A percentile compares a stretch with the other conserved stretches of the same genome.
Evolutionary conservation across 2,329 filamentous ascomycete genomes (phyloP).

Genomic region (Aureobasidium namibiae): DNA sequence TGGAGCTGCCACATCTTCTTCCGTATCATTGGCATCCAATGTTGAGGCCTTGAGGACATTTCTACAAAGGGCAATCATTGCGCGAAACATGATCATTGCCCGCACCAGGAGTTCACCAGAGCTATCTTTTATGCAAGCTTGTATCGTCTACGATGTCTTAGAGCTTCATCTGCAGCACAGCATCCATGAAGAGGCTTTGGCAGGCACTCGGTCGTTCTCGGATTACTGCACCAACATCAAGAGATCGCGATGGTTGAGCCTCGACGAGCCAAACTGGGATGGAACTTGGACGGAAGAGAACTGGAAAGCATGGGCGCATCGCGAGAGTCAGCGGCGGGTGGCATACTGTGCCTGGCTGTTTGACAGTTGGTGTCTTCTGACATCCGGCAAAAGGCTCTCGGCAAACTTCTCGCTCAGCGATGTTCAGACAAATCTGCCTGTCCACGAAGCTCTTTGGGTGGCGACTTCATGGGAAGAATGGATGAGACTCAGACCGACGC

Average conservation of each 20-base stretch:
- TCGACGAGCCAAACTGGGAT: background rate
- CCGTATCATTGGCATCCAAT: background rate
- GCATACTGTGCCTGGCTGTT: constrained; percentile 8
- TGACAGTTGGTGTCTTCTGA: background rate
- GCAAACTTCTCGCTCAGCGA: constrained; percentile 2
- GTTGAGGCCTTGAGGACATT: background rate
- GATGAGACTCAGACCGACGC: background rate
- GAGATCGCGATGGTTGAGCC: background rate
- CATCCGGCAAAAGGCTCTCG: background rate
- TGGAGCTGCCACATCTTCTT: background rate
- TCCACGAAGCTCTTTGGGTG: constrained; percentile 1
- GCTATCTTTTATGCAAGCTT: background rate
- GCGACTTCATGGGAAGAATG: background rate
- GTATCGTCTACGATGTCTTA: background rate
- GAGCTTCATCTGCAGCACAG: background rate
- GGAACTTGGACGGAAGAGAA: background rate
- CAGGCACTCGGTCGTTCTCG: constrained; percentile 1
- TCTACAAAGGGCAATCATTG: background rate
- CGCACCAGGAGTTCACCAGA: background rate
- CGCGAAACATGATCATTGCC: background rate
- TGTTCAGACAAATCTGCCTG: constrained; percentile 4
- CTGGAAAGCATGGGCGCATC: background rate
- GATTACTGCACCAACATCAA: background rate
- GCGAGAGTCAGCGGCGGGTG: constrained; percentile 5
- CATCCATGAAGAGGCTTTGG: background rate